Conservation (phyloP, 208 protist species). For the Trypanosoma rangeli region DNA sequence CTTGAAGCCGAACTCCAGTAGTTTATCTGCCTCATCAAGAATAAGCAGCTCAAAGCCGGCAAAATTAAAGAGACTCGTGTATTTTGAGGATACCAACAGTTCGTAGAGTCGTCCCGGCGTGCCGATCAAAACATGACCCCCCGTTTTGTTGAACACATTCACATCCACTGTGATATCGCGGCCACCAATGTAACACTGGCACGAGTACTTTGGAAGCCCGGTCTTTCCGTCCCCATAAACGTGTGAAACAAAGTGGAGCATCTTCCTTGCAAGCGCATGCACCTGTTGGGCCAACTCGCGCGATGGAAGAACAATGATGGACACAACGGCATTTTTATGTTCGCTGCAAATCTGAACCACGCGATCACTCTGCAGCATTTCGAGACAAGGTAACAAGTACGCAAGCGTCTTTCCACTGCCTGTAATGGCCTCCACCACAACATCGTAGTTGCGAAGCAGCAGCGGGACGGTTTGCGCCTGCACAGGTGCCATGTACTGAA, state of each 20-base stretch:
- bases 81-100: conserved; percentile 85
- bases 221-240: conserved; percentile 42
- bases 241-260: conserved; percentile 69
- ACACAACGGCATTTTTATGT: conserved; percentile 75
- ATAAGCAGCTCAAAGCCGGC: conserved; percentile 89
- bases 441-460: conserved; percentile 89
- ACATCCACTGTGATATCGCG: conserved; percentile 81
- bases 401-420: conserved; percentile 95
- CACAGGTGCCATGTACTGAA: conserved; percentile 89
- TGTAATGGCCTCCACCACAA: conserved; percentile 93
- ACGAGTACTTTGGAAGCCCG: conserved; percentile 68
- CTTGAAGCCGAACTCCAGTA: conserved; percentile 94
- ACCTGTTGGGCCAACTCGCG: conserved; percentile 96
- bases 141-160: conserved; percentile 70
- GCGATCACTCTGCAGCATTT: conserved; percentile 77
- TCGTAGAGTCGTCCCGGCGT: conserved; percentile 92
- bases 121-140: conserved; percentile 89
- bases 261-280: conserved; percentile 68
- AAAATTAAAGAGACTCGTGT: conserved; percentile 73
- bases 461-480: conserved; percentile 92
- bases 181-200: conserved; percentile 91
- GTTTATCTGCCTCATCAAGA: conserved; percentile 93
- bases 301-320: conserved; percentile 90
- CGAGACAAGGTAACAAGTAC: conserved; percentile 89
- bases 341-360: conserved; percentile 46